phyloP scores from a whole-genome alignment of 164 flowering plant species.

The Umbilicus rupestris region DNA sequence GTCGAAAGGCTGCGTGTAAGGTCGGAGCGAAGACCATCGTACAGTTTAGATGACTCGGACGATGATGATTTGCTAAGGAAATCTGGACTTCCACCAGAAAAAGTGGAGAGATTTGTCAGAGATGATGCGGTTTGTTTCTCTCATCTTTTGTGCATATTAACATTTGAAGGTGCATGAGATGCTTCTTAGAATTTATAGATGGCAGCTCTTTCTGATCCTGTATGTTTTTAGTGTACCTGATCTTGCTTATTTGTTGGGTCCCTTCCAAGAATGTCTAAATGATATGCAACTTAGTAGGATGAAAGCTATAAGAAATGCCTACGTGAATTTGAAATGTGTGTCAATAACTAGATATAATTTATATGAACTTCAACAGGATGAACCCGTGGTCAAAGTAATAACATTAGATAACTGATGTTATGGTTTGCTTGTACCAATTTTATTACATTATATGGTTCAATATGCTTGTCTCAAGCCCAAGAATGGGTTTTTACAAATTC shows the following conservation, averaged over 20 bases:
- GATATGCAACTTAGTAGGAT: neutral
- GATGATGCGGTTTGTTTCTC: slow-evolving; percentile 55
- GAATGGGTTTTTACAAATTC: no score
- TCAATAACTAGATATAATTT: neutral
- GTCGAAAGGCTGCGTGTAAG: slow-evolving; percentile 90
- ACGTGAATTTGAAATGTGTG: neutral
- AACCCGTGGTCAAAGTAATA: neutral
- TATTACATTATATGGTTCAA: neutral
- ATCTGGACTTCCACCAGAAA: slow-evolving; percentile 21
- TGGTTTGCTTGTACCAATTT: neutral
- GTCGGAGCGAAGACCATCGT: slow-evolving; percentile 72
- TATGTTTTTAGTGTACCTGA: no score
- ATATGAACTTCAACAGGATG: neutral
- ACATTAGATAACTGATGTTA: neutral
- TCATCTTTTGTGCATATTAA: neutral
- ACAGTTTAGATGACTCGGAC: slow-evolving; percentile 72
- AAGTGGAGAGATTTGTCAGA: slow-evolving; percentile 50
- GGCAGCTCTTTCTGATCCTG: neutral
- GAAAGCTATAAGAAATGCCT: neutral
- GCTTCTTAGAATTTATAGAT: neutral
- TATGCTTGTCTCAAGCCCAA: neutral
- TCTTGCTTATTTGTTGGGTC: neutral
- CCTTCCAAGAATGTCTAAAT: neutral
- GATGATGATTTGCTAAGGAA: slow-evolving; percentile 58
- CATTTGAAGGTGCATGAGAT: neutral